A percentile compares a stretch with the other conserved stretches of the same genome.
phyloP scores from a whole-genome alignment of 75 land plant species.

The Pinus tabuliformis region DNA sequence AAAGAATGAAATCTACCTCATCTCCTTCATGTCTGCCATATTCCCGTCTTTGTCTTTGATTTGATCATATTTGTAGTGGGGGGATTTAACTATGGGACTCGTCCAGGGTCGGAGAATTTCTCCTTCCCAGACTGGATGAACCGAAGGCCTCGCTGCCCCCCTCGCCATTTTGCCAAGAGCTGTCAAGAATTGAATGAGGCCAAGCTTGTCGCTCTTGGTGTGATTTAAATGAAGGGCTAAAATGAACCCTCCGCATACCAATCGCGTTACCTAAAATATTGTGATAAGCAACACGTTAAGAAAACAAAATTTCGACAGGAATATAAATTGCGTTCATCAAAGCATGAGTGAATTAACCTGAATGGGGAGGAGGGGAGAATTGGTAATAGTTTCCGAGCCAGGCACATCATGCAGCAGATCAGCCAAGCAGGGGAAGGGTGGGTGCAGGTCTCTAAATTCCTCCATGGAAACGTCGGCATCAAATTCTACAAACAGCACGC shows the following conservation, averaged over 20 bases:
- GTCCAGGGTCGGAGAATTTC: constrained; percentile 27
- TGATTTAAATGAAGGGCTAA: constrained; percentile 21
- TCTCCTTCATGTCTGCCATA: neutral
- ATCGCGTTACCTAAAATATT: constrained; percentile 30
- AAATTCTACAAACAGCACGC: constrained; percentile 51
- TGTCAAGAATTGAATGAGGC: constrained; percentile 30
- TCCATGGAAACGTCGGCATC: constrained; percentile 24
- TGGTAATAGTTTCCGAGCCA: constrained; percentile 8
- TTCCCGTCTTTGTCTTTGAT: constrained; percentile 1
- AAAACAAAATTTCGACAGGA: no score
- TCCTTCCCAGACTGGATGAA: constrained; percentile 41
- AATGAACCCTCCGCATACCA: constrained; percentile 49
- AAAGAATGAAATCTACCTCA: constrained; percentile 22
- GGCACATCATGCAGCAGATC: constrained; percentile 35
- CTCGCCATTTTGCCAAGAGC: constrained; percentile 41
- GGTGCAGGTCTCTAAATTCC: constrained; percentile 25
- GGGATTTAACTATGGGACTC: constrained; percentile 26
- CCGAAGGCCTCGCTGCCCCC: constrained; percentile 29
- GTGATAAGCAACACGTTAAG: neutral
- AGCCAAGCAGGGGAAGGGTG: constrained; percentile 25
- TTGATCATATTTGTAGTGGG: constrained; percentile 40
- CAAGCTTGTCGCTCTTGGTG: constrained; percentile 29
- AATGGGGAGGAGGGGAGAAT: constrained; percentile 30
- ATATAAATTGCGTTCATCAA: no score
- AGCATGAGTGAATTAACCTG: constrained; percentile 20